Evolutionary conservation across 2,329 filamentous ascomycete species (phyloP), one percentile per base, ranked within the genome.

Genomic region (Aschersonia sp.): DNA sequence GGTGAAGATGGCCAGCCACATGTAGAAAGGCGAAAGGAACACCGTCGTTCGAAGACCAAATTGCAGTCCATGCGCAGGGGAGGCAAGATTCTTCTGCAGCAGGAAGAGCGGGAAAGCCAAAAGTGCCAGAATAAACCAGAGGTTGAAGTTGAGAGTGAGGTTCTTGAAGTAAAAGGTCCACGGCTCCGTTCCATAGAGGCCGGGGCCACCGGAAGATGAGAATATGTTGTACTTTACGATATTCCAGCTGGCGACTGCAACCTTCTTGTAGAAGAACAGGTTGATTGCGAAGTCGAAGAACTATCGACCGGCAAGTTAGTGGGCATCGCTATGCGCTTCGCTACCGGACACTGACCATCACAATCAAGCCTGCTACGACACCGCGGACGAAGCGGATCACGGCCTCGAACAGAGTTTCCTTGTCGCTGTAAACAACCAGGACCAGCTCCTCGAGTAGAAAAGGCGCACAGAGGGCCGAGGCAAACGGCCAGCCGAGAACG

Each of bases 121-220:
- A 44, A 95, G 63, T 0, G 89, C 89, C 10, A 97, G 72, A 9
- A 87, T 59, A 56, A 95, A 89, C 87, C 89, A 97, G 44, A 94
- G 66, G 60, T 97, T 95, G 72, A 97, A 98, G 68, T 98, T 98
- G 49, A 98, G 73, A 12, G 83, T 68, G 42, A 98, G 69, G 57
- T 98, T 98, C 56, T 86, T 84, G 56, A 95, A 73, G 65, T 98
- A 98, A 62, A 95, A 98, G 47, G 89, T 83, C 92, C 90, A 97
- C 1, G 90, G 87, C 65, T 98, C 92, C 1, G 87, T 94, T 43
- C 92, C 92, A 58, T 95, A 98, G 37, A 98, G 84, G 48, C 95
- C 78, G 0, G 92, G 92, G 0, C 90, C 92, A 32, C 81, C 85
- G 0, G 78, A 76, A 6, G 79, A 80, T 6, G 85, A 84, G 60